These are phyloP conservation scores for Boletus vinaceobasis DNA, from an alignment of 768 basidiomycete genomes.

Conservation along the genomic window DNA sequence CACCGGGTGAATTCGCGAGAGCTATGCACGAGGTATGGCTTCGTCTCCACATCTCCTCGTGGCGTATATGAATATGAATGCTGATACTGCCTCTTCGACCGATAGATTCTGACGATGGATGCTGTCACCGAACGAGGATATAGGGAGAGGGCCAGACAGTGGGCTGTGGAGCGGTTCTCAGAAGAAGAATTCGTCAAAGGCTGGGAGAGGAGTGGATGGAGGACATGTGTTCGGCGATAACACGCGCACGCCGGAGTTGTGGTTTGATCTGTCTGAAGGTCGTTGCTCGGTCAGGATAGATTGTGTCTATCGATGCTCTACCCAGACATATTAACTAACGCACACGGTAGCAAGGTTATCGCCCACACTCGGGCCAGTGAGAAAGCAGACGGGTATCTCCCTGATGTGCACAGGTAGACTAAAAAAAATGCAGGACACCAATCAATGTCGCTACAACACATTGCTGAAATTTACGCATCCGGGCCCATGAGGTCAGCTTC, in stretches of 20 bases:
- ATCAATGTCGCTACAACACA: too few relatives aligned
- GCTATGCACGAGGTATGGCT: slow-evolving; percentile 52
- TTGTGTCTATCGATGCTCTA: neutral
- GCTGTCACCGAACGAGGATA: slow-evolving; percentile 55
- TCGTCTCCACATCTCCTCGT: neutral
- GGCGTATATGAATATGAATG: neutral
- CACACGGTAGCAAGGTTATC: too few relatives aligned
- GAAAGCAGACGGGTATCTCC: neutral
- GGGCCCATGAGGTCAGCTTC: too few relatives aligned
- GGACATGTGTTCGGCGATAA: slow-evolving; percentile 22
- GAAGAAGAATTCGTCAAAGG: slow-evolving; percentile 73
- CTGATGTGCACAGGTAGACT: neutral
- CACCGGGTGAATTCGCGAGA: slow-evolving; percentile 60
- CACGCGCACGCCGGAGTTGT: neutral
- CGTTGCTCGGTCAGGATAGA: neutral
- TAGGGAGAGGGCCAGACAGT: slow-evolving; percentile 62
- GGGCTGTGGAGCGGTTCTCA: slow-evolving; percentile 73
- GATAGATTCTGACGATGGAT: slow-evolving; percentile 48
- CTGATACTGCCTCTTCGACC: slow-evolving; percentile 9
- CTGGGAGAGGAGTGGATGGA: slow-evolving; percentile 69
- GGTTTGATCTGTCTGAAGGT: neutral
- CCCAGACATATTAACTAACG: neutral
- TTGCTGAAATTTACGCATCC: too few relatives aligned
- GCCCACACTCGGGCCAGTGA: neutral
- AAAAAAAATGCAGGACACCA: neutral